Base-by-base conservation (phyloP, 306 rosid genomes). In the Ormosia emarginata region DNA sequence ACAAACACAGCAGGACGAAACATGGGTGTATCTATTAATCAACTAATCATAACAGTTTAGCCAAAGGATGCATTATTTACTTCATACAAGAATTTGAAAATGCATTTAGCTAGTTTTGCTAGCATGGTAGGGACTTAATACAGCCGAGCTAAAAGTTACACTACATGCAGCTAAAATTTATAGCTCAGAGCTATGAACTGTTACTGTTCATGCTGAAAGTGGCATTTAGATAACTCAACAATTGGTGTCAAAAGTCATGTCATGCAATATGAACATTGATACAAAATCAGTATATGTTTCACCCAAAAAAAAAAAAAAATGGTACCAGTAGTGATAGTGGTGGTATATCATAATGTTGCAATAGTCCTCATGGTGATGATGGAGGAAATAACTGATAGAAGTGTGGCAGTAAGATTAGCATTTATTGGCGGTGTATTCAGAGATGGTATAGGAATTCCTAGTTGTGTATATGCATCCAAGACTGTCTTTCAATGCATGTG, bases 41-140 rank as follows among this genome's bases (percentile, higher is more conserved):
- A 65, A 57, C 71, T 73, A 65, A 5, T 77, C 75, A 34, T 37
- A 64, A 65, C 39, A 71, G 67, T 47, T 49, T 46, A 47, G 70
- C 74, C 78, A 57, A 72, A 47, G 62, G 66, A 72, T 81, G 84
- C 82, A 73, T 33, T 34, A 58, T 78, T 40, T 82, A 41, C 30
- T 82, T 36, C 67, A 66, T 41, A 53, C 67, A 67, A 47, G 11
- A 65, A 77, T 47, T 50, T 52, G 43, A 77, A 66, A 81, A 32
- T 17, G 69, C 64, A 67, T 32, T 47, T 37, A 7, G 67, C 67
- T 55, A 61, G 74, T 58, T 75, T 63, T 69, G 67, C 36, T 61
- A 49, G 39, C 40, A 64, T 12, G n/a, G 12, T 65, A 65, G 58
- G 66, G 49, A 41, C 59, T 15, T 73, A n/a, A n/a, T 5, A 53